Conservation (phyloP, 345 rosid genomes). For the Cardamine occulta region DNA sequence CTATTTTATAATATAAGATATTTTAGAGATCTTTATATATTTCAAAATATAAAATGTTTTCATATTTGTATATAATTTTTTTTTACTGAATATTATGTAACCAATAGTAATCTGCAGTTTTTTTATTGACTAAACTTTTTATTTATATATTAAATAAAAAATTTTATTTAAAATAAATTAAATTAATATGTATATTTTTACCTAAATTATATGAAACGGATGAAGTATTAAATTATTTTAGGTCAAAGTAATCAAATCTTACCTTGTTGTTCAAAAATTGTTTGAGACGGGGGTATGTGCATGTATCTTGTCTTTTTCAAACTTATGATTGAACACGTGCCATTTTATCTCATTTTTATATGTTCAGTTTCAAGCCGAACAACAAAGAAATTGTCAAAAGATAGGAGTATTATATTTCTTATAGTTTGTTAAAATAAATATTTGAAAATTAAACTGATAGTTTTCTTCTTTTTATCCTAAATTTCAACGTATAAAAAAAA, state of each 20-base stretch:
- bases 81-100: no score
- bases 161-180: no score
- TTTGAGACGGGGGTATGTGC: conserved; percentile 18
- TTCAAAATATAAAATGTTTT: no score
- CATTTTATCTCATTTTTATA: conserved; percentile 13
- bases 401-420: not conserved
- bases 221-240: not conserved
- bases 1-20: no score
- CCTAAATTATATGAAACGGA: no score
- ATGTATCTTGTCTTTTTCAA: conserved; percentile 37
- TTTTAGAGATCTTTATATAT: no score
- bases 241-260: not conserved
- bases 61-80: no score
- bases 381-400: not conserved
- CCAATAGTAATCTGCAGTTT: no score
- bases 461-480: not conserved
- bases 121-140: no score
- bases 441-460: not conserved
- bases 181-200: no score
- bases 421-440: not conserved
- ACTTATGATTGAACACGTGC: conserved; percentile 37
- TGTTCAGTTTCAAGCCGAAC: conserved; percentile 1
- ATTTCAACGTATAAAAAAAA: not conserved
- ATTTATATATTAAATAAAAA: no score
- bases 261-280: not conserved